Conservation (phyloP, 345 rosid species). For the Bretschneidera sinensis region DNA sequence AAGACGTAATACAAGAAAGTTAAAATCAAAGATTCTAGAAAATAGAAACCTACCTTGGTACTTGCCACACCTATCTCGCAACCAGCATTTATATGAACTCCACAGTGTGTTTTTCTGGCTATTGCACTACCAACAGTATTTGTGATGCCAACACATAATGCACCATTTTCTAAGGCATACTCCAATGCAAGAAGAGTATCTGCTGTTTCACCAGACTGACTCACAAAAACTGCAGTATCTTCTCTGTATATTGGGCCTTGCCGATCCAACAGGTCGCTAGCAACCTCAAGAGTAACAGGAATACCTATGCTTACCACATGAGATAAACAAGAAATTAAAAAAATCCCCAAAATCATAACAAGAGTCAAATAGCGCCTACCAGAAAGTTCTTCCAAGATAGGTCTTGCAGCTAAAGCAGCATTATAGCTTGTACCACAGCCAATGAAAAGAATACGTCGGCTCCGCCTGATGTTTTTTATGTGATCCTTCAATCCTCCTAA, state of each 20-base stretch:
- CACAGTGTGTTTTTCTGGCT: constrained; percentile 88
- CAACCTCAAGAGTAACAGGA: constrained; percentile 97
- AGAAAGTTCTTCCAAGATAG: constrained; percentile 92
- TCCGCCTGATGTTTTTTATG: constrained; percentile 80
- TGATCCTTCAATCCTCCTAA: constrained; percentile 96
- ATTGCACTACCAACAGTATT: constrained; percentile 96
- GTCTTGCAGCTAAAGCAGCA: constrained; percentile 94
- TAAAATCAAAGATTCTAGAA: constrained; percentile 1
- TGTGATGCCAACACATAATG: constrained; percentile 93
- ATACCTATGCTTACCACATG: constrained; percentile 42
- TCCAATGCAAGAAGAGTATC: constrained; percentile 82
- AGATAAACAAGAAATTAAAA: constrained; percentile 5
- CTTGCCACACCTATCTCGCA: constrained; percentile 97
- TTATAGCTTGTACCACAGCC: constrained; percentile 98
- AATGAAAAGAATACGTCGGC: constrained; percentile 84
- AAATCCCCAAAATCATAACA: background rate
- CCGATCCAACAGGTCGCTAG: constrained; percentile 91
- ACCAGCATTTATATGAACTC: constrained; percentile 92
- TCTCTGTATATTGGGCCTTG: constrained; percentile 97
- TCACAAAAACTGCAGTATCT: constrained; percentile 94
- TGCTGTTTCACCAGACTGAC: constrained; percentile 99
- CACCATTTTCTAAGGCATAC: constrained; percentile 82
- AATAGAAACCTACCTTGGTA: constrained; percentile 59
- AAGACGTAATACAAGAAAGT: background rate
- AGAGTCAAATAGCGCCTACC: constrained; percentile 38